A percentile compares a stretch with the other conserved stretches of the same genome.
phyloP scores from a whole-genome alignment of 1,284 basidiomycete genomes.

The Meira nashicola region DNA sequence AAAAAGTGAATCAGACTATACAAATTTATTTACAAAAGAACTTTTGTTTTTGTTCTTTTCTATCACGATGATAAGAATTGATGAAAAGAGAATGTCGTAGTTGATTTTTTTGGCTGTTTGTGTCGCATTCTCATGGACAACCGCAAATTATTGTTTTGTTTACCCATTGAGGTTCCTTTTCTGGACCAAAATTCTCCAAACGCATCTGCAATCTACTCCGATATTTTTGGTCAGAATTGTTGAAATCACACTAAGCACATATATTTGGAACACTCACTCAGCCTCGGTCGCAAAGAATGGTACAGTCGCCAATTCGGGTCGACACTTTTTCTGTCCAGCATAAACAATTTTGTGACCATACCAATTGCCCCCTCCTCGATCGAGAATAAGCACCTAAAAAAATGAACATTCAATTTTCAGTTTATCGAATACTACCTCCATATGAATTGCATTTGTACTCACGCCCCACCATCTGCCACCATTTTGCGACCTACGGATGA shows the following conservation, averaged over 20 bases:
- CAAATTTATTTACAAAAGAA: too few species aligned
- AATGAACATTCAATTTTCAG: neutral
- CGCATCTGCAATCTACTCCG: neutral
- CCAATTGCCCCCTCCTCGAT: constrained; percentile 6
- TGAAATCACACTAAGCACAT: neutral
- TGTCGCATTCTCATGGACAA: neutral
- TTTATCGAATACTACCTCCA: too few species aligned
- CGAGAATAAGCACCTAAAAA: constrained; percentile 7
- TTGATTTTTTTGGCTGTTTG: too few species aligned
- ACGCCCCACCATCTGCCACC: constrained; percentile 11
- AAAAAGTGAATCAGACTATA: too few species aligned
- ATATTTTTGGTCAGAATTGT: neutral
- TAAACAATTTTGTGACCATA: constrained; percentile 10
- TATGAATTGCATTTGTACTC: constrained; percentile 2
- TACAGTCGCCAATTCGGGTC: constrained; percentile 5
- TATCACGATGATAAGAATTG: too few species aligned
- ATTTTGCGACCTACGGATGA: neutral
- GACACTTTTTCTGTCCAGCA: neutral
- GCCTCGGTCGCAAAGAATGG: constrained; percentile 7
- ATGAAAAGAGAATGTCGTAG: too few species aligned
- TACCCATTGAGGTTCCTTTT: constrained; percentile 4
- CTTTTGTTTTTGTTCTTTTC: too few species aligned
- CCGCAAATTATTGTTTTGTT: constrained; percentile 8
- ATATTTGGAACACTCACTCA: neutral
- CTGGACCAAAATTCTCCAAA: constrained; percentile 5